Evolutionary conservation across 2,329 filamentous ascomycete genomes (phyloP), one percentile per base, ranked within the genome.

Genomic region (Fusarium sp.): DNA sequence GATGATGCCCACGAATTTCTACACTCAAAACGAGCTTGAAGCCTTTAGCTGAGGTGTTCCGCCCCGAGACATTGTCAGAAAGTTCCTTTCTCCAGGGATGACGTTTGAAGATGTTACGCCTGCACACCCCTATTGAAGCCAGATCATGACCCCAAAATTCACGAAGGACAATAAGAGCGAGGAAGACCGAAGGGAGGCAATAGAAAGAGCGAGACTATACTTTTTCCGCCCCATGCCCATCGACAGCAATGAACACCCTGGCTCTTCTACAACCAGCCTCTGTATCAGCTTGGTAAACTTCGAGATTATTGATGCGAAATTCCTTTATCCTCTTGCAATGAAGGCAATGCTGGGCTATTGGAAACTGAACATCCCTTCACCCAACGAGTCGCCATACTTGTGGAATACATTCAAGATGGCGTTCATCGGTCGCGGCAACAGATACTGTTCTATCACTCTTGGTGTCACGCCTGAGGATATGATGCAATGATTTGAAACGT

Each of bases 391-490:
- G 8, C 45, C 9, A 11, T 31, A 34, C 3, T 18, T 49, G 14
- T 49, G 46, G 28, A n/a, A 18, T 16, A 5, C 23, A 8, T 49
- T 31, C 14, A n/a, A 31, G 19, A n/a, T 4, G 19, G 46, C 46
- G 4, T 49, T 49, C 2, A 23, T 49, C 3, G 16, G 18, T 7
- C 28, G 46, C 1, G 19, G 19, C 3, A 23, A 6, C 0, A 34
- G 16, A 12, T 49, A 49, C 13, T 16, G 19, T 11, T 23, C 8
- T 7, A 5, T 3, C 12, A 3, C 12, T 4, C 0, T 10, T 6
- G 9, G 0, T 0, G 10, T 6, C 7, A 23, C 14, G 2, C 46
- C 19, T 1, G 16, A 49, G 4, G 10, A 23, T 3, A 23, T 49
- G 11, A 7, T 34, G 28, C 4, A 0, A 14, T 16, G 2, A 12